phyloP scores from a whole-genome alignment of 306 rosid genomes.

The Datisca glomerata region DNA sequence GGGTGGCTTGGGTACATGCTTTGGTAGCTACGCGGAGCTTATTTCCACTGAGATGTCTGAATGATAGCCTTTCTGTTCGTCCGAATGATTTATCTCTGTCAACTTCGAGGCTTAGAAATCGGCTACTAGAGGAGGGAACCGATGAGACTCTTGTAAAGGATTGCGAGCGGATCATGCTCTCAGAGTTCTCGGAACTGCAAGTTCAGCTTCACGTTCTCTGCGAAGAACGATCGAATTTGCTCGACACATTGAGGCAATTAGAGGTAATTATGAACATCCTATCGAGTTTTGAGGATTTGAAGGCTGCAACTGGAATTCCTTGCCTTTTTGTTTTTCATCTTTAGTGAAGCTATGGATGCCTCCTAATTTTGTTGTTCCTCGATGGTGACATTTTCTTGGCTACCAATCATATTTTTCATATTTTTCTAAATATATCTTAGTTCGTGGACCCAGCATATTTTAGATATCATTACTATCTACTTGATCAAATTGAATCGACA shows the following conservation, averaged over 20 bases:
- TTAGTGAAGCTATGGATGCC: no score
- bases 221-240: constrained; percentile 61
- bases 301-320: neutral
- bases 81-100: constrained; percentile 57
- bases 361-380: no score
- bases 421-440: no score
- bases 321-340: neutral
- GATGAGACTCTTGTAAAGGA: constrained; percentile 53
- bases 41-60: constrained; percentile 36
- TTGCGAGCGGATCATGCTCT: constrained; percentile 82
- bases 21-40: constrained; percentile 60
- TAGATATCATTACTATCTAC: no score
- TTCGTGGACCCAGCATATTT: no score
- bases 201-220: constrained; percentile 51
- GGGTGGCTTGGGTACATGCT: constrained; percentile 87
- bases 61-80: constrained; percentile 36
- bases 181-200: constrained; percentile 69
- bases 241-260: constrained; percentile 71
- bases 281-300: neutral
- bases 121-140: constrained; percentile 65
- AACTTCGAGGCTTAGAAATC: constrained; percentile 59
- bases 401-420: no score
- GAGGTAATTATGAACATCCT: no score
- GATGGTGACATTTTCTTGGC: no score
- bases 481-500: no score